Base-by-base conservation (phyloP, 768 basidiomycete species). In the Trametes cinnabarina region DNA sequence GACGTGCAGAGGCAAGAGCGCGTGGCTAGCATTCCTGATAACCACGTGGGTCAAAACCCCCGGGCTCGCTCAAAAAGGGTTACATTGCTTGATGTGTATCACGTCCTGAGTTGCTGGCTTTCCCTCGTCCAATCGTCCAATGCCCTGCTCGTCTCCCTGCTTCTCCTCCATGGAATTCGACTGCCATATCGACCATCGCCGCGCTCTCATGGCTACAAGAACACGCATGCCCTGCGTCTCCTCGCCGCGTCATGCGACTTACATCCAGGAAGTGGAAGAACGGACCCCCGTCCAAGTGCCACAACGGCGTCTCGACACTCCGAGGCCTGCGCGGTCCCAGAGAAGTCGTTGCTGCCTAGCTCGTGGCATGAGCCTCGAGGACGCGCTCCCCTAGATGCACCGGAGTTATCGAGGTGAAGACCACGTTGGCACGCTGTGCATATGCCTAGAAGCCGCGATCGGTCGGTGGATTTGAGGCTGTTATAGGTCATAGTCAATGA, bases 21-120 rank as follows among this genome's bases (percentile, higher is more conserved):
- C 60, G 60, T 61, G 60, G 60, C 60, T 52, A 57, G 50, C 59
- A 51, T 51, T 61, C 50, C 42, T 49, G 60, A 61, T 61, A 61
- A 61, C 60, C 60, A 61, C 60, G 60, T 61, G 60, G 50, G 50
- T 26, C 55, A 57, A 56, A 52, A 43, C 50, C 34, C 34, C 55
- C 60, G 60, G 22, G 15, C 20, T n/a, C 46, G 54, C 46, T 61
- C 60, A 19, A 61, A 61, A 50, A 43, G 14, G 60, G 60, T 56
- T 61, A 61, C 55, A 61, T 61, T 61, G 50, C 43, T 37, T 61
- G 60, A 61, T 61, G 51, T 39, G 50, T 40, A 57, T 61, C 55
- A 61, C 60, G 47, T 51, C 51, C 12, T 32, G 30, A 32, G 30
- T 32, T n/a, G n/a, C n/a, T n/a, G n/a, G 30, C 30, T 32, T 20